Conservation (phyloP, 1,284 basidiomycete genomes). For the Melampsora larici-populina region DNA sequence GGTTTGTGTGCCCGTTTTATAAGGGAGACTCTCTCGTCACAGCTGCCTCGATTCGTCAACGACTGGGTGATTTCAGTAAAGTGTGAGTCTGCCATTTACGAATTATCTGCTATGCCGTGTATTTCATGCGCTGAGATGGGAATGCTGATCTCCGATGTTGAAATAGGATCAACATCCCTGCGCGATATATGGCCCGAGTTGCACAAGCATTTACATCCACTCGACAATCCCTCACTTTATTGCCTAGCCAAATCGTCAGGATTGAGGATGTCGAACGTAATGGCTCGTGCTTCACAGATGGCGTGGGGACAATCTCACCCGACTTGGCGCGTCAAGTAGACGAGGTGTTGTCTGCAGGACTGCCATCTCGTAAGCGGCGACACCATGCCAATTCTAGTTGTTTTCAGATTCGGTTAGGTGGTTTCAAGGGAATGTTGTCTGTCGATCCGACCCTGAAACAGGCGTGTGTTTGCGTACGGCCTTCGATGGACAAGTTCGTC, state of each 20-base stretch:
- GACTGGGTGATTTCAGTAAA: conserved; percentile 46
- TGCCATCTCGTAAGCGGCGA: conserved; percentile 1
- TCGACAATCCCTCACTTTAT: conserved; percentile 65
- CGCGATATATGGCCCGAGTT: conserved; percentile 73
- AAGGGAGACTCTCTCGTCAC: conserved; percentile 58
- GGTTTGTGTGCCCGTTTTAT: conserved; percentile 67
- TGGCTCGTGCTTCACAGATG: conserved; percentile 64
- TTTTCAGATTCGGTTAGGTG: conserved; percentile 73
- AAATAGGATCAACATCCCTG: conserved; percentile 62
- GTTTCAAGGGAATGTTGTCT: conserved; percentile 70
- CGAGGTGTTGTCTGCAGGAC: conserved; percentile 56
- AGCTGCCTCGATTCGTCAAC: conserved; percentile 44
- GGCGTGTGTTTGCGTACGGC: conserved; percentile 63
- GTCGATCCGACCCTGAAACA: conserved; percentile 61
- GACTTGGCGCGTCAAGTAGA: conserved; percentile 62
- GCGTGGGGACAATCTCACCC: conserved; percentile 65
- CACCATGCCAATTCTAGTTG: conserved; percentile 44
- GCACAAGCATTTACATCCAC: conserved; percentile 79
- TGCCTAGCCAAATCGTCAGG: conserved; percentile 58
- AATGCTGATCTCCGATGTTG: not conserved
- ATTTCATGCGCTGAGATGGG: not conserved
- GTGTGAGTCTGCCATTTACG: conserved; percentile 13
- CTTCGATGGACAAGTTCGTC: conserved; percentile 72
- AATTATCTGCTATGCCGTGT: not conserved
- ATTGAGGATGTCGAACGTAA: conserved; percentile 58